Base-by-base conservation (phyloP, 352 stramenopile genomes). In the Aphanomyces astaci region DNA sequence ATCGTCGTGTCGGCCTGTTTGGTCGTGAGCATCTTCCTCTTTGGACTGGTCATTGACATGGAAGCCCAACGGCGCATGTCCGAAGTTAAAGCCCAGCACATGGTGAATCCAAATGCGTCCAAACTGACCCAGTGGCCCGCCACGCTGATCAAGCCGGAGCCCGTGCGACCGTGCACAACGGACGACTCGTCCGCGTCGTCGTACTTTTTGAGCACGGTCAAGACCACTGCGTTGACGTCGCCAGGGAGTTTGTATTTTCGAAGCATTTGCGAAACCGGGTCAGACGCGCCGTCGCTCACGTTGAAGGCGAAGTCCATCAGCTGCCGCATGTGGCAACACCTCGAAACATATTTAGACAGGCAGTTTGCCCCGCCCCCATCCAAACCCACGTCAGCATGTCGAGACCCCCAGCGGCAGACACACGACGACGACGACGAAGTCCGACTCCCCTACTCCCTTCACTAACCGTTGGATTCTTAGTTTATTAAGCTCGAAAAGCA, bases 251-350 rank as follows among this genome's bases (percentile, higher is more conserved):
- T 68, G 24, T 68, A 68, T 24, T 68, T 68, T 60, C 46, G 62
- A 15, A 68, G 62, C 51, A 56, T 68, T 30, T 68, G 62, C 32
- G 62, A 68, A 45, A 68, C 62, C 2, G 62, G 62, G 5, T 68
- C 62, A 9, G 62, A 68, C 36, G 62, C 62, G n/a, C 62, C 62
- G 33, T 68, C 62, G 27, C 46, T 68, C 17, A 68, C 62, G 1
- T 45, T 68, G 2, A 68, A 68, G 51, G 62, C 62, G n/a, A 68
- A 68, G 24, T 68, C 62, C 43, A 57, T 68, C 22, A 68, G 62
- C 22, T 68, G 62, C 27, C 62, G 62, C 30, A 31, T 68, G 10
- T 68, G 62, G 62, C 62, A 68, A 27, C 43, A 68, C 3, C 43
- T 68, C 3, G 62, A 68, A 68, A 45, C 62, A 15, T 68, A 68